Percentiles rank a stretch among this genome's conserved stretches.
These are phyloP conservation scores for Penicillium crystallinum DNA, from an alignment of 495 filamentous ascomycete species.

Conservation along the genomic window DNA sequence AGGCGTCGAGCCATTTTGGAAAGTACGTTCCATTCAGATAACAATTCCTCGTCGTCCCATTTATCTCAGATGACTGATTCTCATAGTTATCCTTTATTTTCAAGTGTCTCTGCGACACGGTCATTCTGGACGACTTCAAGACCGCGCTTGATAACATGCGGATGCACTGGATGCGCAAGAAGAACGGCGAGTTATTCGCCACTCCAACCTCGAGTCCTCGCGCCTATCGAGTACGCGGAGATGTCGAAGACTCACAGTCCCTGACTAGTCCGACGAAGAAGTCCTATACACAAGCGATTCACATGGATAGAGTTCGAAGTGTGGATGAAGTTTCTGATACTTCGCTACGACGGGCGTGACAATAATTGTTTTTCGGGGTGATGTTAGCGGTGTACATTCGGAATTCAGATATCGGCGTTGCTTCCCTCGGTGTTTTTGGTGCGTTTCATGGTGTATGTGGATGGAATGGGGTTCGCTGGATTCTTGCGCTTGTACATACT, in stretches of 20 bases:
- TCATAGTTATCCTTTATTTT: constrained; percentile 48
- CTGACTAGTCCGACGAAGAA: not conserved
- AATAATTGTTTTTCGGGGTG: not conserved
- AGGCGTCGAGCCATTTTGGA: constrained; percentile 40
- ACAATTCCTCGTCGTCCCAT: not conserved
- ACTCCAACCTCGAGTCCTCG: not conserved
- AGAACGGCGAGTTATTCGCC: not conserved
- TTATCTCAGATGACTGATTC: not conserved
- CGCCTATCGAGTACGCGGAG: not conserved
- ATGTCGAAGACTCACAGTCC: not conserved
- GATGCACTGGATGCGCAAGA: constrained; percentile 23
- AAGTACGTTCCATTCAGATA: constrained; percentile 18
- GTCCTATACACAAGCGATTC: not conserved
- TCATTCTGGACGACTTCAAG: constrained; percentile 60
- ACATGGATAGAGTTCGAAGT: not conserved
- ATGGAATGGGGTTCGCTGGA: not conserved
- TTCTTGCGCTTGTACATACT: not conserved
- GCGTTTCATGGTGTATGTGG: not conserved
- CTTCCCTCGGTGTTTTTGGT: not conserved
- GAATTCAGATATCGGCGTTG: not conserved
- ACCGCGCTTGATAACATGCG: constrained; percentile 45
- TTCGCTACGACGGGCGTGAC: not conserved
- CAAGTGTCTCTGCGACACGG: constrained; percentile 55
- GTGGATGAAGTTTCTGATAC: not conserved
- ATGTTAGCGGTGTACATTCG: not conserved